Evolutionary conservation across 2,329 filamentous ascomycete species (phyloP), one percentile per base, ranked within the genome.

Genomic region (Thielaviopsis musarum): DNA sequence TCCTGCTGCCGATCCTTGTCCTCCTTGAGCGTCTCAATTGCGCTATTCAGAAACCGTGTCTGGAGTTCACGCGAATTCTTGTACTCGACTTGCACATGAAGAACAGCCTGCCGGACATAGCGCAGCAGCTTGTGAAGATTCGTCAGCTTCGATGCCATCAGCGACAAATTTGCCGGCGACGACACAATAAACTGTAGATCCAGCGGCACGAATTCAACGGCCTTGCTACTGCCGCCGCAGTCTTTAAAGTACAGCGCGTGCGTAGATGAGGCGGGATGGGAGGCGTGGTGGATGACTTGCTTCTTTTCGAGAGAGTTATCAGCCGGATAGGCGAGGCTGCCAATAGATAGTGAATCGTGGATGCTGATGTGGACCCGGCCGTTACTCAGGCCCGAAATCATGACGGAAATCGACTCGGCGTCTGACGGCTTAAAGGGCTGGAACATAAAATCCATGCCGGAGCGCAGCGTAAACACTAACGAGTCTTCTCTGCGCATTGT

Each of bases 81-180:
- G 81, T 88, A 95, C 68, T 95, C 91, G 2, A 83, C 78, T 24
- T 83, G 75, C 73, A 96, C 87, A 64, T 91, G 87, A 38, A 81
- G 76, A 63, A 93, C 82, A 0, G 87, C 83, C 68, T 95, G 88
- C 59, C 82, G 83, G 52, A 95, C 78, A 67, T 98, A 97, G 55
- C 89, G 79, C 7, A 96, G 73, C 13, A 97, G 71, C 64, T 93
- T 95, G 66, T 95, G 88, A 17, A 97, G 72, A 52, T 88, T 87
- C 0, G 91, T 94, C 4, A 89, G 85, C 66, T 94, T 95, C 17
- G 86, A 89, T 0, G 91, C 86, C 13, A 97, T 76, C 4, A 95
- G 77, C 28, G 91, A 88, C 1, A 97, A 74, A 66, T 94, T 88
- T 59, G 90, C 81, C 2, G 87, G 87, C 2, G 84, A 85, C 15